A percentile compares a stretch with the other conserved stretches of the same genome.
Conservation (phyloP, 2,329 filamentous ascomycete genomes). For the Colletotrichum graminicola region DNA sequence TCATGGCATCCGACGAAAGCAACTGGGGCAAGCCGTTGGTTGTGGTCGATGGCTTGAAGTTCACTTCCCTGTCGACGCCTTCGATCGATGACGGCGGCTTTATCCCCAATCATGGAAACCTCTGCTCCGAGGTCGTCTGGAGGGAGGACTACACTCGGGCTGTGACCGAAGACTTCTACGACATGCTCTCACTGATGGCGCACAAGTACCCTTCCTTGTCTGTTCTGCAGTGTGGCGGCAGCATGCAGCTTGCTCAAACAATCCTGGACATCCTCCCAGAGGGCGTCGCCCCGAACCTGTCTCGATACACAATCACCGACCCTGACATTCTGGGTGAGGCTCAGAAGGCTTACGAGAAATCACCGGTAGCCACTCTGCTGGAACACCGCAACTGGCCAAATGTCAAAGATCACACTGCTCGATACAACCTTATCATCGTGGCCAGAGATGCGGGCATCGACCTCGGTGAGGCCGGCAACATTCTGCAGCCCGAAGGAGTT, state of each 20-base stretch:
- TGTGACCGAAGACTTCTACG: slow-evolving; percentile 42
- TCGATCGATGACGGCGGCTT: slow-evolving; percentile 51
- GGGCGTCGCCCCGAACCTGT: slow-evolving; percentile 50
- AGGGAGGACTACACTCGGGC: slow-evolving; percentile 52
- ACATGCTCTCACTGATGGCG: slow-evolving; percentile 51
- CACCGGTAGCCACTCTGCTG: slow-evolving; percentile 45
- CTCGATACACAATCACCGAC: slow-evolving; percentile 50
- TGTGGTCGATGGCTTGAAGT: slow-evolving; percentile 59
- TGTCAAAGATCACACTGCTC: slow-evolving; percentile 44
- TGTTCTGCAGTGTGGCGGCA: slow-evolving; percentile 56
- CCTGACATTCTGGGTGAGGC: background rate
- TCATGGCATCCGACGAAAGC: slow-evolving; percentile 53
- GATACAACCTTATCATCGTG: slow-evolving; percentile 53
- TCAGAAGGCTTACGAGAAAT: slow-evolving; percentile 38
- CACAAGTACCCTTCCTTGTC: slow-evolving; percentile 56
- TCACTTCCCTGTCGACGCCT: slow-evolving; percentile 53
- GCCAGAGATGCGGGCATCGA: slow-evolving; percentile 40
- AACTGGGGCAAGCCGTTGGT: slow-evolving; percentile 53
- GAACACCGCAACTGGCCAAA: slow-evolving; percentile 46
- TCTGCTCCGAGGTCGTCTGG: slow-evolving; percentile 65
- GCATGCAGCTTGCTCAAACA: slow-evolving; percentile 38
- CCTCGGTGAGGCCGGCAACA: slow-evolving; percentile 41
- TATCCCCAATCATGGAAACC: slow-evolving; percentile 61
- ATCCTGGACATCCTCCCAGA: slow-evolving; percentile 47
- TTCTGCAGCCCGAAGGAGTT: slow-evolving; percentile 48